Conservation (phyloP, 163 green algal species). For the Scenedesmus sp. region DNA sequence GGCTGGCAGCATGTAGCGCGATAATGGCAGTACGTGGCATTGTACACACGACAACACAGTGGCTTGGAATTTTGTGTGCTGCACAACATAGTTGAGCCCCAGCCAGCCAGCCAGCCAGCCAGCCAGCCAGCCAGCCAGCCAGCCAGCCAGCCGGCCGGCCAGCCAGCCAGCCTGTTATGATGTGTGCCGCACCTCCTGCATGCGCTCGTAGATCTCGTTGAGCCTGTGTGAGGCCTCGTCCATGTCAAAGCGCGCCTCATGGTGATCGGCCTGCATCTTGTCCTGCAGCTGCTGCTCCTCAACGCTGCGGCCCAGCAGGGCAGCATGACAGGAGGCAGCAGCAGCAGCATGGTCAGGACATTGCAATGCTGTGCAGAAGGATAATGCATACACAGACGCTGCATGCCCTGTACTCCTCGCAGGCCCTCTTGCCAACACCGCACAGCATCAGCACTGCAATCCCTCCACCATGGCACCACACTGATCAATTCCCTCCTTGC, state of each 20-base stretch:
- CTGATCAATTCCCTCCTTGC: neutral
- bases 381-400: too few species aligned
- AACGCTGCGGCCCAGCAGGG: slow-evolving; percentile 57
- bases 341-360: neutral
- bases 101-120: too few species aligned
- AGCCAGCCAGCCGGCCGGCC: too few species aligned
- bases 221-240: slow-evolving; percentile 61
- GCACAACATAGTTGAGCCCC: too few species aligned
- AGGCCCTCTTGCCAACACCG: neutral
- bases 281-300: slow-evolving; percentile 92
- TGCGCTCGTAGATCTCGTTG: slow-evolving; percentile 77
- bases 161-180: neutral
- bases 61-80: too few species aligned
- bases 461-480: neutral
- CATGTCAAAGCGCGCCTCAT: slow-evolving; percentile 56
- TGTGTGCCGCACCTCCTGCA: slow-evolving; percentile 59
- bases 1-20: too few species aligned
- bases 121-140: too few species aligned
- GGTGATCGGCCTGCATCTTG: slow-evolving; percentile 62
- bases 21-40: too few species aligned
- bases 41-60: too few species aligned
- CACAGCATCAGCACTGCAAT: neutral
- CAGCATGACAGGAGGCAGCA: neutral
- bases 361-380: neutral
- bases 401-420: too few species aligned